Conservation (phyloP, 139 green algal genomes). For the Microglena sp. region DNA sequence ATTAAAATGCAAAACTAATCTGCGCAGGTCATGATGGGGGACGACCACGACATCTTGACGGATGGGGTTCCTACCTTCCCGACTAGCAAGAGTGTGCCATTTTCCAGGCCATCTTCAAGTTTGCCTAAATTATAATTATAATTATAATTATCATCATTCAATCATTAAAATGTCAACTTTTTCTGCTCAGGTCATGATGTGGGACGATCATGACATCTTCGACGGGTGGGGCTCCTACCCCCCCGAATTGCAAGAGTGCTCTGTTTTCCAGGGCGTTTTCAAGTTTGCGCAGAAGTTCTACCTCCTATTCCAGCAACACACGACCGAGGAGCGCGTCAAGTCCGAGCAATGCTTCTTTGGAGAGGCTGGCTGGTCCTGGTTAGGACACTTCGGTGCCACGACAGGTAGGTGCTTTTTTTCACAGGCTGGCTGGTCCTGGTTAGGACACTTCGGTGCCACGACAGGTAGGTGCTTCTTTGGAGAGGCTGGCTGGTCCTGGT, state of each 20-base stretch:
- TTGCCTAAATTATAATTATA: background rate
- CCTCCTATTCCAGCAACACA: slow-evolving; percentile 52
- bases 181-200: slow-evolving; percentile 20
- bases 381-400: slow-evolving; percentile 19
- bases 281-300: slow-evolving; percentile 42
- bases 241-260: slow-evolving; percentile 26
- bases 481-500: too few species aligned
- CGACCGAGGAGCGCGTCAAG: slow-evolving; percentile 13
- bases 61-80: background rate
- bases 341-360: background rate
- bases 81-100: background rate
- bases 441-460: too few species aligned
- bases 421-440: too few species aligned
- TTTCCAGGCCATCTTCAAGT: too few species aligned
- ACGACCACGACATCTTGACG: background rate
- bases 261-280: slow-evolving; percentile 45
- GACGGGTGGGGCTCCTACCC: slow-evolving; percentile 55
- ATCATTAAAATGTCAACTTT: too few species aligned
- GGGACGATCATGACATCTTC: slow-evolving; percentile 66
- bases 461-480: too few species aligned
- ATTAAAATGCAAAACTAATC: background rate
- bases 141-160: too few species aligned
- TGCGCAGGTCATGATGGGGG: background rate
- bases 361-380: slow-evolving; percentile 7
- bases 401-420: too few species aligned